Conservation (phyloP, 495 filamentous ascomycete genomes). For the Daldinia vernicosa region DNA sequence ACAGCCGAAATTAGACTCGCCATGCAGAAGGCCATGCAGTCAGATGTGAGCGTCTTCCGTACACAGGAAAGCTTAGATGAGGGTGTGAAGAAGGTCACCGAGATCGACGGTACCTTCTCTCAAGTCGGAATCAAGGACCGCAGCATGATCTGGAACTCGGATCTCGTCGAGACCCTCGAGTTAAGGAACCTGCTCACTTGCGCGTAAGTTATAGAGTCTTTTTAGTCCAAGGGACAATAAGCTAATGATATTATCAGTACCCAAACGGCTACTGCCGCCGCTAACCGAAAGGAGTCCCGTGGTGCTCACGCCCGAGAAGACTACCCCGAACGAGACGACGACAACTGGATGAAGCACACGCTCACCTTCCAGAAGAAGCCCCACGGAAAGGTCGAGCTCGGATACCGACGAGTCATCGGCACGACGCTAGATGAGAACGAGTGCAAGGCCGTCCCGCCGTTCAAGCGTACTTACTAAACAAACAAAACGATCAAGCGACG, state of each 20-base stretch:
- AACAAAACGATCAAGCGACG: neutral
- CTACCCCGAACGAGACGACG: conserved; percentile 90
- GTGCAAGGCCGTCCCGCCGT: conserved; percentile 87
- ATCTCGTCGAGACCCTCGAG: conserved; percentile 94
- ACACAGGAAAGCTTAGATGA: conserved; percentile 89
- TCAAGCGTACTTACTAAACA: conserved; percentile 82
- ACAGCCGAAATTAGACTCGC: conserved; percentile 86
- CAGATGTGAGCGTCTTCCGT: conserved; percentile 95
- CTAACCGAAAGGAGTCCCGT: conserved; percentile 91
- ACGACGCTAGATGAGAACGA: conserved; percentile 87
- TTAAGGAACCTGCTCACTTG: conserved; percentile 93
- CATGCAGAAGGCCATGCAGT: conserved; percentile 99
- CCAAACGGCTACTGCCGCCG: conserved; percentile 87
- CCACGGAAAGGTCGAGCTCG: conserved; percentile 78
- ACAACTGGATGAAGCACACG: conserved; percentile 99
- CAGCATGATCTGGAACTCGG: conserved; percentile 99
- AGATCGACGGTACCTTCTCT: conserved; percentile 80
- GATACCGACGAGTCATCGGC: conserved; percentile 79
- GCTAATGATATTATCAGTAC: conserved; percentile 54
- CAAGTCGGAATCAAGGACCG: conserved; percentile 94
- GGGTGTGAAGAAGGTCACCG: conserved; percentile 80
- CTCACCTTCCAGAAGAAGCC: conserved; percentile 91
- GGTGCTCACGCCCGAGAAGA: conserved; percentile 96
- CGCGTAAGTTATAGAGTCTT: conserved; percentile 65
- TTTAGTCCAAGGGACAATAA: neutral